Conservation (phyloP, 2,329 filamentous ascomycete species). For the Pseudogymnoascus sp. region DNA sequence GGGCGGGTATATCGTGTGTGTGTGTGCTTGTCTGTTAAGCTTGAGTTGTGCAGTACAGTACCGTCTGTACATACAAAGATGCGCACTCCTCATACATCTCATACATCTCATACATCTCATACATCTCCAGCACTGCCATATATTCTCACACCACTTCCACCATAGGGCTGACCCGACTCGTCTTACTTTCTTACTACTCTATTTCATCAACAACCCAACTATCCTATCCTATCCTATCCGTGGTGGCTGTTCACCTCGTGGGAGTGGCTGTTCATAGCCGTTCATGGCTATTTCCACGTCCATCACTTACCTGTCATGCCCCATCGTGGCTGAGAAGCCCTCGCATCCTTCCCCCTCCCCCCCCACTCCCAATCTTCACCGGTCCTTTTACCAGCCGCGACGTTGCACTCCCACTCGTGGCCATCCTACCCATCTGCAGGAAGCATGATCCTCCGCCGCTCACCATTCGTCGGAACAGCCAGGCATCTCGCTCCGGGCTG, state of each 20-base stretch:
- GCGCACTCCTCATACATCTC: not conserved
- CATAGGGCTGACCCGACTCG: not conserved
- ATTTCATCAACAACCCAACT: not conserved
- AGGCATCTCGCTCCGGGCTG: not conserved
- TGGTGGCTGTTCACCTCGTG: not conserved
- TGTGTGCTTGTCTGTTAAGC: not conserved
- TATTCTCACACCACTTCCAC: not conserved
- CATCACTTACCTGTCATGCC: not conserved
- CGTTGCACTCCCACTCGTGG: not conserved
- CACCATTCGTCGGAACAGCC: not conserved
- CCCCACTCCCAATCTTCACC: not conserved
- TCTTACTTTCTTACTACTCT: not conserved
- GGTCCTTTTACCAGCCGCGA: not conserved
- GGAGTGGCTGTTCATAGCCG: not conserved
- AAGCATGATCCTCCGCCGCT: not conserved
- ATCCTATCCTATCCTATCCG: not conserved
- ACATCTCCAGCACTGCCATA: not conserved
- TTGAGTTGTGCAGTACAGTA: not conserved
- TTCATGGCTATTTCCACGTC: not conserved
- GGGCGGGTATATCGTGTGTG: not conserved
- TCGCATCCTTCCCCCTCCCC: not conserved
- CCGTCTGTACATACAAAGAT: not conserved
- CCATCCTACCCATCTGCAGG: not conserved
- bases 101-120: not conserved
- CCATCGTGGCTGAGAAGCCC: not conserved